Conservation (phyloP, 352 stramenopile species). For the Pythium chondricola region DNA sequence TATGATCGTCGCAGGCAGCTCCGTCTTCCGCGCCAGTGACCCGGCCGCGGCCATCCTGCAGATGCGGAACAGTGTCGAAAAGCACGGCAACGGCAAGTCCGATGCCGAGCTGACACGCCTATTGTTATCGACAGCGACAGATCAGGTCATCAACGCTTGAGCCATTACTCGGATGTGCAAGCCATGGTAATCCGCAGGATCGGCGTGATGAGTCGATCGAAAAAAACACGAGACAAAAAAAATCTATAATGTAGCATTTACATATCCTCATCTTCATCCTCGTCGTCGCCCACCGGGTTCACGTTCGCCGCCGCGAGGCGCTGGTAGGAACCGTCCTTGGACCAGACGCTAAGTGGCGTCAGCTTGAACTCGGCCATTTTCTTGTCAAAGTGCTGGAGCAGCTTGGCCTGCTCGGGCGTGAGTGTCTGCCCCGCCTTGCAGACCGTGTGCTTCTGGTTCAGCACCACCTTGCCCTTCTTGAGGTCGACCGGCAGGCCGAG, state of each 20-base stretch:
- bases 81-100: conserved; percentile 66
- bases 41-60: conserved; percentile 65
- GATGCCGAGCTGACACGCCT: conserved; percentile 54
- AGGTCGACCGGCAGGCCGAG: conserved; percentile 95
- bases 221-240: conserved; percentile 11
- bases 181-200: no score
- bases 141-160: no score
- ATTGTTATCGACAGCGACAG: no score
- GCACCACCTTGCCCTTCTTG: conserved; percentile 92
- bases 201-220: no score
- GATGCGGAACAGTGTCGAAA: conserved; percentile 82
- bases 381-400: conserved; percentile 90
- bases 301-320: conserved; percentile 44
- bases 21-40: conserved; percentile 86
- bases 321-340: conserved; percentile 61
- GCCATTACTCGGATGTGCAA: no score
- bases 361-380: conserved; percentile 88
- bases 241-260: conserved; percentile 19
- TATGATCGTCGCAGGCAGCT: conserved; percentile 95
- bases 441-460: conserved; percentile 90
- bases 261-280: conserved; percentile 48
- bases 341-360: conserved; percentile 69
- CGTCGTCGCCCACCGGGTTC: conserved; percentile 26
- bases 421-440: conserved; percentile 94
- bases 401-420: conserved; percentile 93